A percentile compares a stretch with the other conserved stretches of the same genome.
phyloP scores from a whole-genome alignment of 768 basidiomycete genomes.

The Podaxis mareebaensis region DNA sequence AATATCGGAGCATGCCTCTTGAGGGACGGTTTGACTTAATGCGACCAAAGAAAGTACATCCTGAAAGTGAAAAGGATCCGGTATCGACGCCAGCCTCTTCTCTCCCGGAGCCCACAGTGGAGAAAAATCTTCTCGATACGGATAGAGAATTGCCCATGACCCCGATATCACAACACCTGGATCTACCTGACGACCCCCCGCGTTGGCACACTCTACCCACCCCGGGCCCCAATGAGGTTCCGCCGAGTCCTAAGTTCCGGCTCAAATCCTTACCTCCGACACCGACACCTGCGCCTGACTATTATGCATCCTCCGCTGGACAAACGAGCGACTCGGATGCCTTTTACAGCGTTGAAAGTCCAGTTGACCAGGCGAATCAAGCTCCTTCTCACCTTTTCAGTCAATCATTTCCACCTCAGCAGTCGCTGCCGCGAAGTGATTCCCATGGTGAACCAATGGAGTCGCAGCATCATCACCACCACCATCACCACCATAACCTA shows the following conservation, averaged over 20 bases:
- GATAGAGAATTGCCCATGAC: slow-evolving; percentile 34
- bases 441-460: background rate
- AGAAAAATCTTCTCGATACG: slow-evolving; percentile 5
- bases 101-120: slow-evolving; percentile 5
- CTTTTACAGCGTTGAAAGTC: background rate
- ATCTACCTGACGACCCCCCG: slow-evolving; percentile 31
- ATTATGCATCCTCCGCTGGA: slow-evolving; percentile 16
- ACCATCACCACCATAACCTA: slow-evolving; percentile 6
- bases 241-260: slow-evolving; percentile 58
- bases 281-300: slow-evolving; percentile 29
- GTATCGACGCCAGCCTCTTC: slow-evolving; percentile 22
- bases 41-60: slow-evolving; percentile 43
- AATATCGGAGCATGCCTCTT: slow-evolving; percentile 80
- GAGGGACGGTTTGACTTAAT: slow-evolving; percentile 90
- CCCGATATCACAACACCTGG: slow-evolving; percentile 33
- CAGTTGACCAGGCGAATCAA: background rate
- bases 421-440: background rate
- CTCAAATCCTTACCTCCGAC: slow-evolving; percentile 51
- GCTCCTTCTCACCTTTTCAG: slow-evolving; percentile 20
- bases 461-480: background rate
- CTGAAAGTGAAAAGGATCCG: slow-evolving; percentile 11
- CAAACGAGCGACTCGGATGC: slow-evolving; percentile 16
- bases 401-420: slow-evolving; percentile 15
- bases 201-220: slow-evolving; percentile 59
- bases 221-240: slow-evolving; percentile 61